Conservation (phyloP, 371 early-diverging fungal genomes). For the Syncephalastrum contaminatum region DNA sequence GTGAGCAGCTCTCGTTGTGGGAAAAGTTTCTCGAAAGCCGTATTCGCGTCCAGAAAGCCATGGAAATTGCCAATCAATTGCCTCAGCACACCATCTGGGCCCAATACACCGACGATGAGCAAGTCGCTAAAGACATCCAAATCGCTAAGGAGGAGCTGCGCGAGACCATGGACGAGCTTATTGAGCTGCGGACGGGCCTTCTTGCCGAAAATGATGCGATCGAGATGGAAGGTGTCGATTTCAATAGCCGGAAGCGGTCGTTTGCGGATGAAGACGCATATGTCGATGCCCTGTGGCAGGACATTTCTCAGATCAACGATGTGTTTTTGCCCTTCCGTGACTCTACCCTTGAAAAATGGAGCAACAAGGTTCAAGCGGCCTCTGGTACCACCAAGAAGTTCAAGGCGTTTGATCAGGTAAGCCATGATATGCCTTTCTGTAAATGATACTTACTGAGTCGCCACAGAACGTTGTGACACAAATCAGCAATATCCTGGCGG, state of each 20-base stretch:
- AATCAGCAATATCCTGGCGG: slow-evolving; percentile 69
- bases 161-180: slow-evolving; percentile 43
- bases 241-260: slow-evolving; percentile 46
- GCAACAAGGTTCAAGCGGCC: slow-evolving; percentile 81
- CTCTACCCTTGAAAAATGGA: slow-evolving; percentile 91
- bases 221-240: slow-evolving; percentile 22
- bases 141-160: slow-evolving; percentile 34
- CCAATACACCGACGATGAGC: background rate
- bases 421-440: background rate
- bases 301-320: slow-evolving; percentile 58
- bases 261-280: slow-evolving; percentile 60
- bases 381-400: slow-evolving; percentile 83
- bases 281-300: slow-evolving; percentile 58
- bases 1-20: slow-evolving; percentile 76
- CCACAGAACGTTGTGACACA: slow-evolving; percentile 68
- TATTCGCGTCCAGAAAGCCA: slow-evolving; percentile 84
- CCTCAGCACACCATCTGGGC: slow-evolving; percentile 52
- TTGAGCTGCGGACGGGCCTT: slow-evolving; percentile 38
- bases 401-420: slow-evolving; percentile 88
- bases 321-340: slow-evolving; percentile 76
- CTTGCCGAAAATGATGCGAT: slow-evolving; percentile 37
- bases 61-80: slow-evolving; percentile 76
- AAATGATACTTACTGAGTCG: background rate
- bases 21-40: slow-evolving; percentile 85
- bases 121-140: slow-evolving; percentile 11